Percentiles rank a stretch among this genome's conserved stretches.
phyloP scores from a whole-genome alignment of 257 asterid species.

The Paraleonurus japonicus region DNA sequence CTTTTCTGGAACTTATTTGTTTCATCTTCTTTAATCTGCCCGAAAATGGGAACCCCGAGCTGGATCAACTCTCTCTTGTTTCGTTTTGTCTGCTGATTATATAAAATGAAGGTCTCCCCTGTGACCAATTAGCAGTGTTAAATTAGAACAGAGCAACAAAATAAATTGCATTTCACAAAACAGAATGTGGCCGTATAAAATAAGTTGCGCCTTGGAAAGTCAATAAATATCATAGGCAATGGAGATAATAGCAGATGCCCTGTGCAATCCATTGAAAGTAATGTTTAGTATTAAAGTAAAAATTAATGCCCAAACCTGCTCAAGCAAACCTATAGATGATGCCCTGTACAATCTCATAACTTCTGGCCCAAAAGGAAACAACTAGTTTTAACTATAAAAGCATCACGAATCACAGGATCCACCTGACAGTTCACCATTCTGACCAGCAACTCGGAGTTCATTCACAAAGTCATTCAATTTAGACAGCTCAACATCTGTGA shows the following conservation, averaged over 20 bases:
- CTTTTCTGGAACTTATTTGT: constrained; percentile 50
- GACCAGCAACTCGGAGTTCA: constrained; percentile 92
- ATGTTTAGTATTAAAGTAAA: constrained; percentile 33
- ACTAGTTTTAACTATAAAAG: constrained; percentile 70
- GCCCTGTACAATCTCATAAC: constrained; percentile 79
- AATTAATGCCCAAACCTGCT: constrained; percentile 73
- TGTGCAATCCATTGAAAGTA: constrained; percentile 29
- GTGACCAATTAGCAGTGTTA: constrained; percentile 24
- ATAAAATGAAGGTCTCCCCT: constrained; percentile 91
- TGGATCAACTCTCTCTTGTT: constrained; percentile 96
- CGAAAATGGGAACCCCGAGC: constrained; percentile 89
- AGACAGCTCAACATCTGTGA: constrained; percentile 70
- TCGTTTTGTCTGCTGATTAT: constrained; percentile 86
- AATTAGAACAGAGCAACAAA: constrained; percentile 16
- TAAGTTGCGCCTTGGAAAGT: not conserved
- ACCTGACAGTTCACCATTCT: constrained; percentile 98
- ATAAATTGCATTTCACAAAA: constrained; percentile 1
- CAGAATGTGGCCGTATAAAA: constrained; percentile 4
- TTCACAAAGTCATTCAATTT: constrained; percentile 77
- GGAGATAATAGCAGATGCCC: constrained; percentile 16
- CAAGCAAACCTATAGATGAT: constrained; percentile 65
- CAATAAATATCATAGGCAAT: not conserved
- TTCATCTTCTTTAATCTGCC: constrained; percentile 60
- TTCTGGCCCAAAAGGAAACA: constrained; percentile 75
- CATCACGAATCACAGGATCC: constrained; percentile 87